phyloP scores from a whole-genome alignment of 306 rosid species.

The Fragaria vesca region DNA sequence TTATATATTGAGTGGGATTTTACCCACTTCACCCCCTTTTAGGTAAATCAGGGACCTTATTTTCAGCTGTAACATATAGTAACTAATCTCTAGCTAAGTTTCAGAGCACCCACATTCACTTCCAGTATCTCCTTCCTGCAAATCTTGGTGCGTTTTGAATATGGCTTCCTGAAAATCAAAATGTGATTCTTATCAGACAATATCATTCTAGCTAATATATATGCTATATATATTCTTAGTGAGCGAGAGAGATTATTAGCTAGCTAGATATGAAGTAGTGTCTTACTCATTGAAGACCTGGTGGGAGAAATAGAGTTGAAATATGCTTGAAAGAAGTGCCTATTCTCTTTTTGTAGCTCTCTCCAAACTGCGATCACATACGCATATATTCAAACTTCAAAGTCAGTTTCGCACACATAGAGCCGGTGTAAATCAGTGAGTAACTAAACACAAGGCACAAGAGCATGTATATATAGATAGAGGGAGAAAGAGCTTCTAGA shows the following conservation, averaged over 20 bases:
- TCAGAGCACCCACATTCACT: neutral
- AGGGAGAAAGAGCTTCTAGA: neutral
- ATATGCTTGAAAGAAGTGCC: slow-evolving; percentile 73
- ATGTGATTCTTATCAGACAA: neutral
- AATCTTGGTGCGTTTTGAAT: slow-evolving; percentile 38
- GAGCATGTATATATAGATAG: neutral
- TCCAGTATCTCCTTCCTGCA: slow-evolving; percentile 34
- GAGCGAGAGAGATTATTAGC: neutral
- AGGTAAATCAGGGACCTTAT: neutral
- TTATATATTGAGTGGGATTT: neutral
- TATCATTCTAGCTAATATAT: too few relatives aligned
- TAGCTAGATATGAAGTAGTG: neutral
- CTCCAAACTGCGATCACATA: slow-evolving; percentile 67
- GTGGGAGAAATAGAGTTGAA: slow-evolving; percentile 49
- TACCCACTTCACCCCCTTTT: neutral
- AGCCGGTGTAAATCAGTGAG: neutral
- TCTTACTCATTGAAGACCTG: slow-evolving; percentile 46
- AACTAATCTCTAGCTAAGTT: neutral
- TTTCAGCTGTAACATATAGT: neutral
- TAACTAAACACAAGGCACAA: neutral
- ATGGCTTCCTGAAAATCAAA: slow-evolving; percentile 48
- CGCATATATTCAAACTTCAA: neutral
- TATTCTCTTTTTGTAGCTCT: slow-evolving; percentile 88
- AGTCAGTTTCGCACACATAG: neutral
- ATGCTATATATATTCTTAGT: too few relatives aligned